Evolutionary conservation across 208 protist genomes (phyloP), one percentile per base, ranked within the genome.

Genomic region (Borovskyia barvae): DNA sequence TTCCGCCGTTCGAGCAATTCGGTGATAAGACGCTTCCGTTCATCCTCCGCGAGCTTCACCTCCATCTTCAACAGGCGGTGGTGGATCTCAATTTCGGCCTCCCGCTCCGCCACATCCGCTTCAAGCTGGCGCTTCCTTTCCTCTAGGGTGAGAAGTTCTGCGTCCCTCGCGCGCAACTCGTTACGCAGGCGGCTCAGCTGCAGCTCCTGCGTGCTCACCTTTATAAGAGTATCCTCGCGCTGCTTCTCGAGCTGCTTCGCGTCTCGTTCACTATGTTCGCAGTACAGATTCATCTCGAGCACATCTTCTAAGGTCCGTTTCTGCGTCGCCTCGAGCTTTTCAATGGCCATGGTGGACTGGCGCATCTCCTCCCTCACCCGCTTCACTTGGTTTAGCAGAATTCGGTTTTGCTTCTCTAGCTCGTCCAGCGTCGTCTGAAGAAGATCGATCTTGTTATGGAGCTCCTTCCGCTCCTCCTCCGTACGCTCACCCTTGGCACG

Each of bases 371-470:
- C 77, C 3, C 74, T 56, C 28, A 97, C 87, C 3, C 92, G 88
- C 68, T 97, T 98, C 36, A 95, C 85, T 75, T 98, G 93, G 30
- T 37, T 62, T 36, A 92, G 78, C 17, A 98, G 61, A 17, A 90
- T 78, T 6, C 71, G 64, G 69, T 92, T 61, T 66, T 97, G 82
- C 65, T 80, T 66, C 45, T 77, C 52, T 20, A 94, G 66, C 32
- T 94, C 85, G 51, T 95, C 89, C 0, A 96, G 74, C 0, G 86
- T 88, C 15, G 15, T 77, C 61, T 93, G 85, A 30, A 97, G 82
- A 20, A 93, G 72, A 19, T 65, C 53, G 51, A 97, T 97, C 65
- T 93, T 90, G 29, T 82, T 74, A 25, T 92, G 84, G 46, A 98
- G 67, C 48, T 80, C 80, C 17, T 72, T 56, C 36, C 89, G 87